These are phyloP conservation scores for Talaromyces sp. DNA, from an alignment of 2,329 filamentous ascomycete species.

Conservation along the genomic window DNA sequence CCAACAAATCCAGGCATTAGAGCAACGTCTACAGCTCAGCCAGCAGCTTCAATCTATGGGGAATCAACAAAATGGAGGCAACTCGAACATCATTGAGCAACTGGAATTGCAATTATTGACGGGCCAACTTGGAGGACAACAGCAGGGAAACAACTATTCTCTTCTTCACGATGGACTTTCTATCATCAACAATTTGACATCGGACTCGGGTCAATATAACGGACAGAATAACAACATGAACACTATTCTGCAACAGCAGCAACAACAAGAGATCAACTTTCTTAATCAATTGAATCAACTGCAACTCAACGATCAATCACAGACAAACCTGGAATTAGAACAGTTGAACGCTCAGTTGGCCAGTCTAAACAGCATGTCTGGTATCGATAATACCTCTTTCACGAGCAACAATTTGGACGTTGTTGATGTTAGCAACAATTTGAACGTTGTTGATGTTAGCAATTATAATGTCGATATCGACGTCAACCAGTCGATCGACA, in stretches of 20 bases:
- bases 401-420: neutral
- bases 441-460: slow-evolving; percentile 6
- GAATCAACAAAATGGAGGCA: neutral
- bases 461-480: slow-evolving; percentile 4
- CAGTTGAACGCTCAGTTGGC: slow-evolving; percentile 14
- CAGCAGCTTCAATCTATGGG: neutral
- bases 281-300: slow-evolving; percentile 3
- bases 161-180: neutral
- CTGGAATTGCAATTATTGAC: slow-evolving; percentile 5
- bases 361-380: slow-evolving; percentile 6
- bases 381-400: neutral
- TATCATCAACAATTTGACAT: slow-evolving; percentile 9
- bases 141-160: slow-evolving; percentile 4
- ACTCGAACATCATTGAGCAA: slow-evolving; percentile 7
- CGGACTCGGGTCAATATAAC: neutral
- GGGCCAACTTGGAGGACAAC: slow-evolving; percentile 11
- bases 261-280: slow-evolving; percentile 6
- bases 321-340: slow-evolving; percentile 10
- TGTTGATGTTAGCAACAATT: slow-evolving; percentile 1
- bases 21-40: slow-evolving; percentile 9
- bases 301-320: slow-evolving; percentile 2
- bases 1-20: slow-evolving; percentile 12
- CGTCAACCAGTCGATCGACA: slow-evolving; percentile 10
- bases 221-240: neutral
- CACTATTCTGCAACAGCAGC: slow-evolving; percentile 10